Conservation (phyloP, 2,329 filamentous ascomycete species). For the Tolypocladium capitatum region DNA sequence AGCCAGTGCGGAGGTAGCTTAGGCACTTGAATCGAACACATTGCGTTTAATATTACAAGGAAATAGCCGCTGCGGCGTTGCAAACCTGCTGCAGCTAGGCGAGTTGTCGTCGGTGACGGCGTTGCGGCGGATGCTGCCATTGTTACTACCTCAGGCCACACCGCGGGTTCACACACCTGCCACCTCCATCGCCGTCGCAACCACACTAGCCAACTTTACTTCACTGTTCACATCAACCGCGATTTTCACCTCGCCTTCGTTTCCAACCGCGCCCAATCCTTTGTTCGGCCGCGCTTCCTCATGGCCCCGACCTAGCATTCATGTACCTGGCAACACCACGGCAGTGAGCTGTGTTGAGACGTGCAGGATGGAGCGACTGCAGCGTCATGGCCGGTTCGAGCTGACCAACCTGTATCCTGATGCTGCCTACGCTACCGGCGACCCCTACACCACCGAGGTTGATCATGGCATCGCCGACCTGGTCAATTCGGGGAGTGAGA, state of each 20-base stretch:
- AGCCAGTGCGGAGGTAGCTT: conserved; percentile 23
- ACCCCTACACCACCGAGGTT: neutral
- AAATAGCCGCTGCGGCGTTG: neutral
- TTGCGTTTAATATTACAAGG: neutral
- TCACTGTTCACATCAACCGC: neutral
- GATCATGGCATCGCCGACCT: conserved; percentile 10
- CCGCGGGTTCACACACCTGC: neutral
- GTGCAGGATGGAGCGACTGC: neutral
- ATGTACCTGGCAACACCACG: neutral
- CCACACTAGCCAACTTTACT: neutral
- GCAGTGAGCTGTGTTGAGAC: neutral
- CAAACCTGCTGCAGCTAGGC: neutral
- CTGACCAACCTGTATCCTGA: conserved; percentile 1
- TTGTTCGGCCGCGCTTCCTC: neutral
- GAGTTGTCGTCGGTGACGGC: neutral
- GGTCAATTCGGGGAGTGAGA: conserved; percentile 11
- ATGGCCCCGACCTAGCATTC: neutral
- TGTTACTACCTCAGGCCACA: neutral
- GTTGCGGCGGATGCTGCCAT: neutral
- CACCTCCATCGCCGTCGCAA: neutral
- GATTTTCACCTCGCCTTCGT: neutral
- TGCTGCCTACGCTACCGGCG: neutral
- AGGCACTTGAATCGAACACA: neutral
- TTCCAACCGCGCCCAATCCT: neutral
- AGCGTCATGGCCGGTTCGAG: neutral